A percentile compares a stretch with the other conserved stretches of the same genome.
Conservation (phyloP, 2,329 filamentous ascomycete species). For the Xylaria digitata region DNA sequence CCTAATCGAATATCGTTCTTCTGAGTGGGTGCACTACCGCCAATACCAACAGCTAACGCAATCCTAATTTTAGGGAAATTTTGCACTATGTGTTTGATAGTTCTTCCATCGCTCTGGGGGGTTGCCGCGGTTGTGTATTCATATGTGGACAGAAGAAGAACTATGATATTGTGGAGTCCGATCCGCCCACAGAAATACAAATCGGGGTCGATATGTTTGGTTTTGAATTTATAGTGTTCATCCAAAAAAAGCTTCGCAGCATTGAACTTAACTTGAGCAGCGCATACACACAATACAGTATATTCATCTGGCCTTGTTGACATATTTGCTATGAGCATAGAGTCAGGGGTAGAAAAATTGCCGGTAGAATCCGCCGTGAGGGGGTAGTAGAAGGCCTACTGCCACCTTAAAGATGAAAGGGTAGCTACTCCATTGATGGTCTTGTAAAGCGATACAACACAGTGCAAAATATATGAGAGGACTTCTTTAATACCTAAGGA, state of each 20-base stretch:
- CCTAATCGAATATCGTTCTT: conserved; percentile 1
- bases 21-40: not conserved
- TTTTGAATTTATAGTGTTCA: not conserved
- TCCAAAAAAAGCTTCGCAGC: not conserved
- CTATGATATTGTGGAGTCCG: not conserved
- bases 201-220: not conserved
- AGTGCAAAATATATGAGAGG: too few species aligned
- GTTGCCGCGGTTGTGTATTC: not conserved
- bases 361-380: too few species aligned
- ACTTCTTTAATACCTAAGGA: too few species aligned
- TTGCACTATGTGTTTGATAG: not conserved
- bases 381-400: too few species aligned
- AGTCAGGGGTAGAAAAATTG: too few species aligned
- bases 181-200: not conserved
- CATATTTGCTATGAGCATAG: too few species aligned
- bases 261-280: not conserved
- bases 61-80: not conserved
- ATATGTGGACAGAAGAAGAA: not conserved
- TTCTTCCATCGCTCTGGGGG: not conserved
- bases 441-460: too few species aligned
- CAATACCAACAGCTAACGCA: not conserved
- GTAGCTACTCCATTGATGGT: too few species aligned
- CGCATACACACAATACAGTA: too few species aligned
- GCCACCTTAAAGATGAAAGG: too few species aligned
- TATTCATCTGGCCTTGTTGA: too few species aligned